A percentile compares a stretch with the other conserved stretches of the same genome.
Conservation (phyloP, 2,329 filamentous ascomycete genomes). For the Neonectria sp. region DNA sequence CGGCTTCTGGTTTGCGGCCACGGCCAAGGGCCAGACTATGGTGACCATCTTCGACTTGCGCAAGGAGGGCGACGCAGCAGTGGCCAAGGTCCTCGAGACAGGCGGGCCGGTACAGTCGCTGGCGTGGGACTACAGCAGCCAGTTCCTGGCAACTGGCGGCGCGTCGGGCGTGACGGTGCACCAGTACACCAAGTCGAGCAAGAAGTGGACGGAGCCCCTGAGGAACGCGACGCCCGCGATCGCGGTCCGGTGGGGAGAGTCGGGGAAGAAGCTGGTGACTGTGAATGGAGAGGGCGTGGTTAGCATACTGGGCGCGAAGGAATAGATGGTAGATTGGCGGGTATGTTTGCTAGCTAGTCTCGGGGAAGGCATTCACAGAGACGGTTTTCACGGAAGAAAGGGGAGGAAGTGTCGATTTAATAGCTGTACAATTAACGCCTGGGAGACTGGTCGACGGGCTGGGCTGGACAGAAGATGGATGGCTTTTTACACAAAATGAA, state of each 20-base stretch:
- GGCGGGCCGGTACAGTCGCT: constrained; percentile 84
- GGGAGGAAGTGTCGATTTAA: constrained; percentile 21
- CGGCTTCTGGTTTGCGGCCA: constrained; percentile 93
- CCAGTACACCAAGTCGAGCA: constrained; percentile 89
- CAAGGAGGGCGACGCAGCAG: constrained; percentile 87
- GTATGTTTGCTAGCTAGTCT: not conserved
- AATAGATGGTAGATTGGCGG: constrained; percentile 48
- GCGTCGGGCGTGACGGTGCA: constrained; percentile 87
- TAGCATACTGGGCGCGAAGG: constrained; percentile 75
- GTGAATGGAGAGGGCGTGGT: constrained; percentile 83
- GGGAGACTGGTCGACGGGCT: constrained; percentile 27
- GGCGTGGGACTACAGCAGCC: constrained; percentile 94
- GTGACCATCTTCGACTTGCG: constrained; percentile 94
- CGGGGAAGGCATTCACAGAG: not conserved
- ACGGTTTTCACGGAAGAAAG: not conserved
- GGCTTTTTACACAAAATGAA: constrained; percentile 28
- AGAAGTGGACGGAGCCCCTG: constrained; percentile 91
- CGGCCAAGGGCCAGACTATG: constrained; percentile 81
- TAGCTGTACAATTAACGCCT: constrained; percentile 31
- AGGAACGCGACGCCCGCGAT: constrained; percentile 81
- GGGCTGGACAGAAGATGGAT: constrained; percentile 14
- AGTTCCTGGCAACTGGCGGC: constrained; percentile 89
- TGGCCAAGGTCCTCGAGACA: constrained; percentile 88
- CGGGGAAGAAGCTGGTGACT: constrained; percentile 81
- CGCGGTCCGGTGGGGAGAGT: constrained; percentile 82